phyloP scores from a whole-genome alignment of 164 flowering plant genomes.

The Annona cherimola region DNA sequence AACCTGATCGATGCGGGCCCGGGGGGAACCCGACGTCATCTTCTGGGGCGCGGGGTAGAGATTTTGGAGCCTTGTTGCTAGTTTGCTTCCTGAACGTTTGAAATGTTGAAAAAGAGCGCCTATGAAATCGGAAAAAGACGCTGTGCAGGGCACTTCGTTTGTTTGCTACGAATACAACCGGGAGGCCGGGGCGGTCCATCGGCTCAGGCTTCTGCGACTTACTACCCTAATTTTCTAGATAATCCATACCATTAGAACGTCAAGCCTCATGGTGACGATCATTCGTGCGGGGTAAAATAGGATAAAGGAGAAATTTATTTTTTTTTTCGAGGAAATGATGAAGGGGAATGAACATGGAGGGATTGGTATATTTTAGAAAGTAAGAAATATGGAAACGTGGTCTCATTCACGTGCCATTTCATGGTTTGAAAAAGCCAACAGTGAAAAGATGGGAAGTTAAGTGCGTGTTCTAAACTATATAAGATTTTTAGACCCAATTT shows the following conservation, averaged over 20 bases:
- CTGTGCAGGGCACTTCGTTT: not conserved
- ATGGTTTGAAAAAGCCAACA: too few relatives aligned
- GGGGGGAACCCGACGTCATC: conserved; percentile 9
- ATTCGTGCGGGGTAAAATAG: not conserved
- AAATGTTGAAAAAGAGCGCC: conserved; percentile 2
- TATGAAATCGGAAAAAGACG: not conserved
- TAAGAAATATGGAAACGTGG: too few relatives aligned
- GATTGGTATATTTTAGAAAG: too few relatives aligned
- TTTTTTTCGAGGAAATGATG: too few relatives aligned
- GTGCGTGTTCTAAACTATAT: too few relatives aligned
- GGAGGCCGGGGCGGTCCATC: not conserved
- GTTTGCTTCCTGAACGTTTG: not conserved
- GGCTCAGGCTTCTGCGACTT: not conserved
- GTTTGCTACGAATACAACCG: not conserved
- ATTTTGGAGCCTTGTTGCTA: not conserved
- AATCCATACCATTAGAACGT: not conserved
- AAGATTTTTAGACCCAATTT: too few relatives aligned
- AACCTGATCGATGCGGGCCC: conserved; percentile 28
- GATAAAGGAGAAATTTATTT: too few relatives aligned
- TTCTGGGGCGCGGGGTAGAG: not conserved
- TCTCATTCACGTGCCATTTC: too few relatives aligned
- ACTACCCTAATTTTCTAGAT: not conserved
- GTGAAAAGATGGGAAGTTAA: too few relatives aligned
- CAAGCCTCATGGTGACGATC: not conserved
- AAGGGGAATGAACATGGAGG: not conserved